Conservation (phyloP, 139 green algal species). For the Chlorella sp. region DNA sequence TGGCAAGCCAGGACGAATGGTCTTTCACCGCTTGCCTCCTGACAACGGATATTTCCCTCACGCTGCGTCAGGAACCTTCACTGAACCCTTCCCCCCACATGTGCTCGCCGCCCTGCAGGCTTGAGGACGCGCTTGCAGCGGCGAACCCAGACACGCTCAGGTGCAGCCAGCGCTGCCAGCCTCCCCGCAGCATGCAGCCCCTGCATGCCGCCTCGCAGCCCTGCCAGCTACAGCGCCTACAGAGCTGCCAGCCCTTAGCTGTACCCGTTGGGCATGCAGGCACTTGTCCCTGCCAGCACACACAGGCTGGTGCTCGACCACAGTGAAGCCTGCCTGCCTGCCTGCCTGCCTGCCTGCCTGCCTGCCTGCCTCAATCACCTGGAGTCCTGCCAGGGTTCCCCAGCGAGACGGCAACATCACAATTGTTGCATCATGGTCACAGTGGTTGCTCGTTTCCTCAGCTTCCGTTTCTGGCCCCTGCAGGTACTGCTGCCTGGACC, state of each 20-base stretch:
- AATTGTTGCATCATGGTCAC: too few relatives aligned
- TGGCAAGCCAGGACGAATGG: not conserved
- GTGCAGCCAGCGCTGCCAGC: not conserved
- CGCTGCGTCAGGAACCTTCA: not conserved
- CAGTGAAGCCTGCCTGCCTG: too few relatives aligned
- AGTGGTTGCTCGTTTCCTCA: too few relatives aligned
- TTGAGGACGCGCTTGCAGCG: conserved; percentile 30
- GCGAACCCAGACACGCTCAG: conserved; percentile 36
- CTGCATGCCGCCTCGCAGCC: not conserved
- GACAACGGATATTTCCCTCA: not conserved
- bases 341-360: not conserved
- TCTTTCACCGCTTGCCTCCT: not conserved
- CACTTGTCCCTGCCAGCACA: too few relatives aligned
- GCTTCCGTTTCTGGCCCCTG: too few relatives aligned
- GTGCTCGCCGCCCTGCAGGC: not conserved
- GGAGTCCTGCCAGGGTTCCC: too few relatives aligned
- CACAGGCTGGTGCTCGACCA: too few relatives aligned
- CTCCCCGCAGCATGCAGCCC: too few relatives aligned
- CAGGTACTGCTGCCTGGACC: conserved; percentile 32
- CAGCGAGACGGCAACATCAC: too few relatives aligned
- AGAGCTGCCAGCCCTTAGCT: too few relatives aligned
- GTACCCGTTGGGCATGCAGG: too few relatives aligned
- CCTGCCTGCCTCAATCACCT: not conserved
- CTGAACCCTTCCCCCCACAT: not conserved
- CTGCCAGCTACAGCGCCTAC: not conserved